Evolutionary conservation across 228 moss, liverwort and hornwort genomes (phyloP).

Genomic region (Sphagnum magellanicum): DNA sequence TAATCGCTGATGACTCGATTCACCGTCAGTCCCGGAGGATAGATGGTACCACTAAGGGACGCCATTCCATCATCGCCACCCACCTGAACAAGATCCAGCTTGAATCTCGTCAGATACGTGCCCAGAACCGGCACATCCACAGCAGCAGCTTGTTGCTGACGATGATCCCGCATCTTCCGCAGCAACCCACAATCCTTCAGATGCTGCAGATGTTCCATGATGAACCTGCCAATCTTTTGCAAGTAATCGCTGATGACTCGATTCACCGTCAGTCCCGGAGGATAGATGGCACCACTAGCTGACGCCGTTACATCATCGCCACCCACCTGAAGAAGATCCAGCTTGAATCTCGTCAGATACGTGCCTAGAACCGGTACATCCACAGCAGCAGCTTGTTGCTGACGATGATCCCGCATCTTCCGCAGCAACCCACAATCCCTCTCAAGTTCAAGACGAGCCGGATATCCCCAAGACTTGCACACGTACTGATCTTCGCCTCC

Average conservation of each 20-base stretch:
- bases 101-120: conserved; percentile 32
- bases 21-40: conserved; percentile 25
- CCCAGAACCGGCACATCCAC: too few species aligned
- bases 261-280: conserved; percentile 17
- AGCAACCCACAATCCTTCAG: not conserved
- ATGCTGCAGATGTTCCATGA: conserved; percentile 17
- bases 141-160: too few species aligned
- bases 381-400: too few species aligned
- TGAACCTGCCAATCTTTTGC: conserved; percentile 17
- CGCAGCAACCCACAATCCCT: not conserved
- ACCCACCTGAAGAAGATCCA: conserved; percentile 19
- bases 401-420: too few species aligned
- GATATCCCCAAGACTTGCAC: conserved; percentile 25
- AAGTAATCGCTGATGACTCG: conserved; percentile 38
- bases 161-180: too few species aligned
- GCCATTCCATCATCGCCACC: conserved; percentile 8
- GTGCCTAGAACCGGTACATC: too few species aligned
- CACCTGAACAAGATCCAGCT: conserved; percentile 28
- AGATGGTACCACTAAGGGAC: not conserved
- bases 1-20: conserved; percentile 30
- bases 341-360: conserved; percentile 43
- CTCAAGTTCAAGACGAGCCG: conserved; percentile 25
- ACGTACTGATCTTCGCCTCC: too few species aligned
- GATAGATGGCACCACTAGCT: conserved; percentile 1
- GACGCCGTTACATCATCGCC: conserved; percentile 11